Evolutionary conservation across 495 filamentous ascomycete genomes (phyloP), one percentile per base, ranked within the genome.

Genomic region (Trichoderma orchidacearum): DNA sequence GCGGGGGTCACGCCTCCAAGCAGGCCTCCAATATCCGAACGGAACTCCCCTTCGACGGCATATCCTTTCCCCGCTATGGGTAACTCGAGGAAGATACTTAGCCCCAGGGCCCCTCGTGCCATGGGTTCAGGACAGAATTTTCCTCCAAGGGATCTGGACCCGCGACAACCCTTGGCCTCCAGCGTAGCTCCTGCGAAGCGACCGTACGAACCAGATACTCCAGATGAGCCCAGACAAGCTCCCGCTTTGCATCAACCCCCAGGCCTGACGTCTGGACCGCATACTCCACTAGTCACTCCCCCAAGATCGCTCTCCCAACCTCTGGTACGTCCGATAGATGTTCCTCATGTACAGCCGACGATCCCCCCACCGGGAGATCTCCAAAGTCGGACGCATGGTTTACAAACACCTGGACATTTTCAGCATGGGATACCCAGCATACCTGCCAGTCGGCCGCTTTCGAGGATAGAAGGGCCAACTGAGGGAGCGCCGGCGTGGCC

Each of bases 41-140:
- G 66, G 31, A 66, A 62, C n/a, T 74, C 72, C 11, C 72, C 72
- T 5, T 61, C 60, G 9, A 55, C 78, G 64, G 54, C 68, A 68
- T 48, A 71, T 58, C 59, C 70, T 62, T 65, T 70, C 54, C 66
- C 70, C 1, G 57, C 58, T n/a, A 59, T 73, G 30, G 60, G 64
- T 35, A 65, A 63, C 51, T 54, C 68, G 21, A 75, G 82, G 51
- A 75, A 75, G 55, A 75, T 82, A n/a, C 72, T 87, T 61, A 84
- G 80, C 31, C 85, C 86, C 21, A 75, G 75, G 56, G 87, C 85
- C 15, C 85, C 85, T 29, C 70, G 75, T 21, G 72, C 78, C 13
- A 64, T 68, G 13, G 72, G 73, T 56, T 36, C 71, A 13, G 66
- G 71, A 21, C 72, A 75, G 31, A 70, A 72, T 28, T 71, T 71